Evolutionary conservation across 257 asterid genomes (phyloP).

Genomic region (Solanum lignicaule): DNA sequence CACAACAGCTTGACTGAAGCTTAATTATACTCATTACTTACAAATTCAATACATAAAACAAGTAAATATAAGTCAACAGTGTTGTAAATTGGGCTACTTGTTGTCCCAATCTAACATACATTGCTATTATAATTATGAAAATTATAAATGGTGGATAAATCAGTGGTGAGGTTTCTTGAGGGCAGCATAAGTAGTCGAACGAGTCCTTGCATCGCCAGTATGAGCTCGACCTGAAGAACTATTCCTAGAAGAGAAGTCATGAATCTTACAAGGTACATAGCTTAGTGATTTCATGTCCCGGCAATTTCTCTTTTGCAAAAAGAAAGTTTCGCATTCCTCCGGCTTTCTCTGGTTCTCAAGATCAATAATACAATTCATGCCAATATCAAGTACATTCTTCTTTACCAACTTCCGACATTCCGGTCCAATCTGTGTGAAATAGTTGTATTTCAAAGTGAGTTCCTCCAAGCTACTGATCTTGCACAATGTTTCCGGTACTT

Average conservation of each 20-base stretch:
- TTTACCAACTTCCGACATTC: conserved; percentile 39
- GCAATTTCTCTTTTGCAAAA: conserved; percentile 21
- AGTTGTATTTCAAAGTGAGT: conserved; percentile 32
- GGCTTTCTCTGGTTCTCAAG: conserved; percentile 35
- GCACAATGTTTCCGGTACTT: conserved; percentile 56
- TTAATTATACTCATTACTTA: background rate
- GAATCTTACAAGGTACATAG: conserved; percentile 23
- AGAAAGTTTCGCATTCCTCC: conserved; percentile 28
- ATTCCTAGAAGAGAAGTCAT: background rate
- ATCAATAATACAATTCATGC: conserved; percentile 49
- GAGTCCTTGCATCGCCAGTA: background rate
- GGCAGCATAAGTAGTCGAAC: conserved; percentile 23
- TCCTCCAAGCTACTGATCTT: conserved; percentile 1
- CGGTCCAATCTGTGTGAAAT: conserved; percentile 49
- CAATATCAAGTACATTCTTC: conserved; percentile 27
- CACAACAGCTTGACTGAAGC: background rate
- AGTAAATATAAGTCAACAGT: background rate
- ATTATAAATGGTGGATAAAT: background rate
- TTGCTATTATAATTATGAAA: background rate
- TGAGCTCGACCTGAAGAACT: background rate
- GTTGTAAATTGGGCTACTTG: background rate
- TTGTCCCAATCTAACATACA: background rate
- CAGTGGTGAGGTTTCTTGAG: background rate
- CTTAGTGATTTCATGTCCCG: conserved; percentile 16
- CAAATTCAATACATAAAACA: background rate